phyloP scores from a whole-genome alignment of 768 basidiomycete genomes.

The Dioszegia hungarica region DNA sequence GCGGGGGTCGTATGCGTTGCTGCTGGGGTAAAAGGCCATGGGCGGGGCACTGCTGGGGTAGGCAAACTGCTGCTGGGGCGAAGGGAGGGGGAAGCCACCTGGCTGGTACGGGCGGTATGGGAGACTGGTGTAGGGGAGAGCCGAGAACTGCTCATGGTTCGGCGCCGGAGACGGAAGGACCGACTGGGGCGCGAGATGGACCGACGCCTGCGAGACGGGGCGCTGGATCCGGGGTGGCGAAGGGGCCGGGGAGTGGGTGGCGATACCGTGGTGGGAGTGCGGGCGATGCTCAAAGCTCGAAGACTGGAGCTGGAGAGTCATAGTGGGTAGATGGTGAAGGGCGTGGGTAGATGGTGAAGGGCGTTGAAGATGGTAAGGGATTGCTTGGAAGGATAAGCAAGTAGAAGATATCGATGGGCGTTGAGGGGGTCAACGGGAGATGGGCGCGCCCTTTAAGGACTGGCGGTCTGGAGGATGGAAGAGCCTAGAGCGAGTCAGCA shows the following conservation, averaged over 20 bases:
- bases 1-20: conserved; percentile 21
- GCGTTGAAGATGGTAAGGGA: conserved; percentile 18
- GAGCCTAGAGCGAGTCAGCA: conserved; percentile 12
- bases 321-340: conserved; percentile 14
- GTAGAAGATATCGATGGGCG: conserved; percentile 12
- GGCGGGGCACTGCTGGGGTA: conserved; percentile 25
- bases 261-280: conserved; percentile 32
- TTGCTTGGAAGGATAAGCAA: conserved; percentile 30
- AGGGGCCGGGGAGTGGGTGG: conserved; percentile 18
- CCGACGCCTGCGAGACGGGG: conserved; percentile 31
- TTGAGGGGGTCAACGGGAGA: conserved; percentile 22
- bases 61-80: conserved; percentile 8
- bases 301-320: conserved; percentile 12
- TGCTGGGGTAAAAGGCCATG: conserved; percentile 21
- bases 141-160: conserved; percentile 10
- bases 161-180: conserved; percentile 16
- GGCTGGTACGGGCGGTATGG: conserved; percentile 9
- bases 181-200: conserved; percentile 21
- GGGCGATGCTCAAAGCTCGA: conserved; percentile 23
- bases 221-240: conserved; percentile 31
- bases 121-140: background rate
- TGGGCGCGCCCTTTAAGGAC: conserved; percentile 7
- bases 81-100: conserved; percentile 6
- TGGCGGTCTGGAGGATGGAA: background rate
- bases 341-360: conserved; percentile 3